Percentiles rank a stretch among this genome's conserved stretches.
These are phyloP conservation scores for Cyclostephanos tholiformis DNA, from an alignment of 108 stramenopile species.

Conservation along the genomic window DNA sequence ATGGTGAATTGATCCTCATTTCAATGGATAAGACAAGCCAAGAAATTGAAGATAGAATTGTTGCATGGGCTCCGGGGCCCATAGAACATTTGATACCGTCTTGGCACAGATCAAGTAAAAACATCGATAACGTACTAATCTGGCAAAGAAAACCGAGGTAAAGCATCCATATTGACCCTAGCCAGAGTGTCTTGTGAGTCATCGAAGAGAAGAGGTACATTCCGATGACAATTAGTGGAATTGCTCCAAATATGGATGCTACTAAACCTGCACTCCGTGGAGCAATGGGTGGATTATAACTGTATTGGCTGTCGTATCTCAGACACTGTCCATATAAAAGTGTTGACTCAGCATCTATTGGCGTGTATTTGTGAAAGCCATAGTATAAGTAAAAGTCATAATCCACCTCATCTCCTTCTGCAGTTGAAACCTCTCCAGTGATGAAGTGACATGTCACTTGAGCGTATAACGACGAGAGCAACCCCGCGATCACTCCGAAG, in stretches of 20 bases:
- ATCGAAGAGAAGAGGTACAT: background rate
- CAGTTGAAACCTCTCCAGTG: background rate
- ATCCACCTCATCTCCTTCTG: conserved; percentile 1
- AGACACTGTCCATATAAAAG: conserved; percentile 6
- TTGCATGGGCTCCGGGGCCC: conserved; percentile 6
- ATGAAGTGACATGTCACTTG: conserved; percentile 13
- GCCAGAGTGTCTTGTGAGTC: background rate
- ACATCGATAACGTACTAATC: conserved; percentile 6
- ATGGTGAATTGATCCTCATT: conserved; percentile 16
- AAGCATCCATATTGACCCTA: conserved; percentile 9
- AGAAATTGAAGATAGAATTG: background rate
- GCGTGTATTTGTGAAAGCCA: conserved; percentile 10
- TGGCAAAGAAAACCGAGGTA: conserved; percentile 9
- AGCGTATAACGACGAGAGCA: conserved; percentile 9
- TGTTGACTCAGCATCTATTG: conserved; percentile 3
- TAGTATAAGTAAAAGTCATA: conserved; percentile 6
- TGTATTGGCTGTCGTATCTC: conserved; percentile 7
- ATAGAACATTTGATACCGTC: background rate
- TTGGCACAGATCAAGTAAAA: conserved; percentile 13
- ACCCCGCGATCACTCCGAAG: conserved; percentile 7
- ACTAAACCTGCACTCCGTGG: conserved; percentile 1
- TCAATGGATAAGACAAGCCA: conserved; percentile 13
- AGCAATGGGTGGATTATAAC: background rate
- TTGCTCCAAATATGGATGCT: background rate
- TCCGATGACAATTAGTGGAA: conserved; percentile 3